Evolutionary conservation across 2,329 filamentous ascomycete genomes (phyloP), one percentile per base, ranked within the genome.

Genomic region (Drechslerella dactyloides): DNA sequence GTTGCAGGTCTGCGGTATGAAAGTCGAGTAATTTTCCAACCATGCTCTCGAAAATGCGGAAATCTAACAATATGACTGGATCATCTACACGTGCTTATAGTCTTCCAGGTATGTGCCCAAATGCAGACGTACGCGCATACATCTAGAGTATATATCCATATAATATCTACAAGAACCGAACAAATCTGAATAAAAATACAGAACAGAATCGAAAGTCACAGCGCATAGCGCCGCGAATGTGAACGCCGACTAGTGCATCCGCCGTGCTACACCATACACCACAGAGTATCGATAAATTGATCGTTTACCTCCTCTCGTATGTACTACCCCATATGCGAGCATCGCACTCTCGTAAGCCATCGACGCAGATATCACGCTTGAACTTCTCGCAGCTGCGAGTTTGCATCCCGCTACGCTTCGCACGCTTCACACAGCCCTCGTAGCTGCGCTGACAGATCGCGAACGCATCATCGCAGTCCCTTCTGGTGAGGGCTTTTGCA

Each of bases 361-460:
- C 27, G 11, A 70, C 17, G 40, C 66, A 70, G 27, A 56, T 46
- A 11, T 70, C 66, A 11, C 66, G 46, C 66, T 64, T 70, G 42
- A 64, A 70, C 59, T 64, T 70, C 54, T 70, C 66, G 13, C 66
- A 70, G 54, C 66, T 70, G 40, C 59, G 53, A 17, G 66, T 56
- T 19, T 70, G 66, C 66, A 70, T 70, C 11, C 54, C 54, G 50
- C 59, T 64, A 8, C 66, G 46, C 59, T 70, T 70, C 15, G 66
- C 66, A 42, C 66, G 66, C 54, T 64, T 70, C 66, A 70, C 59
- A 40, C 66, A 70, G 10, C 66, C 66, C 5, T 53, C 30, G 17
- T 59, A 70, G 42, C 59, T 70, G 4, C 66, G 54, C 40, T 70
- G 59, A 48, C 66, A 72, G 33, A 46, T 58, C 30, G 59, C 51